Percentiles rank a stretch among this genome's conserved stretches.
Conservation (phyloP, 768 basidiomycete genomes). For the Termitomyces sp. region DNA sequence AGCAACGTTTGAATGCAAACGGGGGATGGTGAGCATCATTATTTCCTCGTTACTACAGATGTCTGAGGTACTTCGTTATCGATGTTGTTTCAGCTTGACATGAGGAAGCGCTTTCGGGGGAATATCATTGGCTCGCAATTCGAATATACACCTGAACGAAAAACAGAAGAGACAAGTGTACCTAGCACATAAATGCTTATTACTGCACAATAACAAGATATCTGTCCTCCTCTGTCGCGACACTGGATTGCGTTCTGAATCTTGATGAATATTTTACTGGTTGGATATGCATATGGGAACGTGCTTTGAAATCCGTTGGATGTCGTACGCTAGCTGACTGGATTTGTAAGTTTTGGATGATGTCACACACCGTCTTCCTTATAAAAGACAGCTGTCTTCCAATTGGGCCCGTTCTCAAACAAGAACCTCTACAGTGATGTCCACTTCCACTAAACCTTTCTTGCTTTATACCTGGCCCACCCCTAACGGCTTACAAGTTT, state of each 20-base stretch:
- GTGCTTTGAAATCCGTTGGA: background rate
- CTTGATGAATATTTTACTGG: background rate
- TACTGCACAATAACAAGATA: background rate
- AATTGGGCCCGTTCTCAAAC: slow-evolving; percentile 17
- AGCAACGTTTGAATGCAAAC: slow-evolving; percentile 88
- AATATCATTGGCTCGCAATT: slow-evolving; percentile 59
- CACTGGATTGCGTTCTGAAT: background rate
- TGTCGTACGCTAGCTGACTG: background rate
- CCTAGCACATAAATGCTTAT: slow-evolving; percentile 8
- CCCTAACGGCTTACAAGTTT: slow-evolving; percentile 53
- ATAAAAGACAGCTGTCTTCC: background rate
- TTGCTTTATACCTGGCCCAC: slow-evolving; percentile 53
- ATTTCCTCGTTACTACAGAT: background rate
- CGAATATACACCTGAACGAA: slow-evolving; percentile 33
- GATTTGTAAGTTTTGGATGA: slow-evolving; percentile 4
- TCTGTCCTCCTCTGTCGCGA: background rate
- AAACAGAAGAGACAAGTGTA: slow-evolving; percentile 12
- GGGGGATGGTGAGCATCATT: slow-evolving; percentile 65
- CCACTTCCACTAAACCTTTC: slow-evolving; percentile 35
- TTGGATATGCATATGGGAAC: background rate
- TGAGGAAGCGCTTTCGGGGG: slow-evolving; percentile 80
- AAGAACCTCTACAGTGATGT: slow-evolving; percentile 14
- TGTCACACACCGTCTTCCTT: background rate
- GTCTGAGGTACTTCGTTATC: background rate
- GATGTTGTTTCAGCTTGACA: slow-evolving; percentile 57